Percentiles rank a stretch among this genome's conserved stretches.
Conservation (phyloP, 2,329 filamentous ascomycete genomes). For the Arachnopeziza araneosa region DNA sequence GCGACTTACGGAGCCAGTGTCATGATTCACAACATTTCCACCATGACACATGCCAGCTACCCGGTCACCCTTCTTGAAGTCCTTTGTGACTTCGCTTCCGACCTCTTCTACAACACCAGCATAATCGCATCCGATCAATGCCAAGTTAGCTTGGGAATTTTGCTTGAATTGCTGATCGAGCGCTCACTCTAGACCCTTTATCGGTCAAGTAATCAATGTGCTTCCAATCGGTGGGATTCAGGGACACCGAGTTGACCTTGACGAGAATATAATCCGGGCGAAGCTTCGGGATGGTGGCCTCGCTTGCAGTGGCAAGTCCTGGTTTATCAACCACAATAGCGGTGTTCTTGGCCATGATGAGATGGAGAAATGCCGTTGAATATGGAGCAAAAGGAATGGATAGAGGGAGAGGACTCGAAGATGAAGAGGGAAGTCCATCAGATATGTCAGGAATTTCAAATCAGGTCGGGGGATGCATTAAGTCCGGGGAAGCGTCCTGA, state of each 20-base stretch:
- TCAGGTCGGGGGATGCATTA: no score
- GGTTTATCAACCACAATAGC: slow-evolving; percentile 23
- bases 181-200: slow-evolving; percentile 17
- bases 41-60: slow-evolving; percentile 39
- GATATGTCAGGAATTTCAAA: no score
- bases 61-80: slow-evolving; percentile 43
- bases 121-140: slow-evolving; percentile 40
- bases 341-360: slow-evolving; percentile 20
- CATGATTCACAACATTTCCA: slow-evolving; percentile 32
- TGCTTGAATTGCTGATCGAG: background rate
- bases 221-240: slow-evolving; percentile 32
- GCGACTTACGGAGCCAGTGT: slow-evolving; percentile 35
- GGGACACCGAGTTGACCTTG: slow-evolving; percentile 26
- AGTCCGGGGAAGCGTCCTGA: no score
- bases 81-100: slow-evolving; percentile 37
- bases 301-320: slow-evolving; percentile 17
- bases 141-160: background rate
- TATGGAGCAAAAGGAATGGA: background rate
- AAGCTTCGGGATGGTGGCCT: slow-evolving; percentile 24
- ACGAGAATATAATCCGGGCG: slow-evolving; percentile 29
- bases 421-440: background rate
- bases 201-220: slow-evolving; percentile 23
- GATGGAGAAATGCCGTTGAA: background rate
- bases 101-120: slow-evolving; percentile 42
- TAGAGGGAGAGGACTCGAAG: background rate